Base-by-base conservation (phyloP, 2,329 filamentous ascomycete genomes). In the Colletotrichum musicola region DNA sequence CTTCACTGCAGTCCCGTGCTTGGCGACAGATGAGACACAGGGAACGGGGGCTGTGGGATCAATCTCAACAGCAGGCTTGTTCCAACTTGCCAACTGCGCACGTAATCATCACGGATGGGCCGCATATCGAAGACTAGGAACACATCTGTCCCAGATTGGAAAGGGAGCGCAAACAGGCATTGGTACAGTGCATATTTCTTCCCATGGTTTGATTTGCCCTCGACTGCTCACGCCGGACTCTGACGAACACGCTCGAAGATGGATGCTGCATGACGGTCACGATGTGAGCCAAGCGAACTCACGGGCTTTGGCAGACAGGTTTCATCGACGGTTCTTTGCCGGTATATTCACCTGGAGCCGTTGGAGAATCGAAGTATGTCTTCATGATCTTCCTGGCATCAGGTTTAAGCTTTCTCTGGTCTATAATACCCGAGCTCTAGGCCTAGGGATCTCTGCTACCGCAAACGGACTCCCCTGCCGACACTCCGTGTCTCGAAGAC, bases 401-500 rank as follows among this genome's bases (percentile, higher is more conserved):
- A 56, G 51, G 64, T 61, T 55, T 42, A 51, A 50, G 30, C 40
- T 25, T 51, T 20, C 18, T 27, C 25, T 42, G 65, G 49, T 65
- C 22, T n/a, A 59, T n/a, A 49, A 35, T 35, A 35, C 30, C 30
- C 30, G 30, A 35, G 10, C 30, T 22, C 61, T 22, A 44, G 35
- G n/a, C 44, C 30, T n/a, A 18, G n/a, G 35, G 62, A 35, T 50
- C 35, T 35, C 27, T 18, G 35, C 69, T 77, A 78, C 64, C 85
- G 63, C 58, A 79, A 78, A 72, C 89, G 83, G 66, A 93, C 85
- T 12, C 88, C 92, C 68, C 86, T 83, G 1, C 92, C 92, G n/a
- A 94, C 90, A 73, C 88, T 92, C 14, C 90, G 85, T 13, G 92
- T 94, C 74, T 93, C 88, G 77, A 95, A 95, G 14, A 93, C 80